A percentile compares a stretch with the other conserved stretches of the same genome.
phyloP scores from a whole-genome alignment of 495 filamentous ascomycete species.

The Tetracladium setigerum region DNA sequence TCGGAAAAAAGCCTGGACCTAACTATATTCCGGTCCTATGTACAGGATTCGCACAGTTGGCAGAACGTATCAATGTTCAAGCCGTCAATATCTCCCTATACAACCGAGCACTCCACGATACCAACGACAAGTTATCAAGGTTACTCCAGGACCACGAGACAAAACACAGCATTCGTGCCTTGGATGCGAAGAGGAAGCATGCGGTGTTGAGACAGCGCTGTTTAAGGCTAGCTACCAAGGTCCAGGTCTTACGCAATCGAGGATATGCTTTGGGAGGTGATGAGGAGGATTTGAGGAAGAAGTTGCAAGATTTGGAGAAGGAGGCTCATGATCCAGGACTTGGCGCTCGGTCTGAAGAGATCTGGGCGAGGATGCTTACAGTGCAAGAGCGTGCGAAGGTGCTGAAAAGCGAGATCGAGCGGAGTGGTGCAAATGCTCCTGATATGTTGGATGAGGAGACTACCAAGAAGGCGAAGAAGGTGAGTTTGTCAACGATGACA shows the following conservation, averaged over 20 bases:
- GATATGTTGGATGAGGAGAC: slow-evolving; percentile 67
- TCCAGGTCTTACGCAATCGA: slow-evolving; percentile 82
- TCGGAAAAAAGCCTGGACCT: slow-evolving; percentile 70
- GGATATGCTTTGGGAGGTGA: slow-evolving; percentile 88
- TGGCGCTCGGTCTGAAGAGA: slow-evolving; percentile 79
- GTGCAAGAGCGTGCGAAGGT: slow-evolving; percentile 72
- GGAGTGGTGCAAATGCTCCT: slow-evolving; percentile 42
- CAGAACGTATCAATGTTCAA: slow-evolving; percentile 71
- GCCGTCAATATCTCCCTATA: slow-evolving; percentile 62
- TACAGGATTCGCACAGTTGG: slow-evolving; percentile 49
- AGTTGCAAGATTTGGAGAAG: slow-evolving; percentile 67
- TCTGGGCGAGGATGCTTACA: slow-evolving; percentile 90
- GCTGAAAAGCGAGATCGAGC: slow-evolving; percentile 72
- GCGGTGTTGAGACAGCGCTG: slow-evolving; percentile 72
- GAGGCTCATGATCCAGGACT: slow-evolving; percentile 75
- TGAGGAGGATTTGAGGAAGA: slow-evolving; percentile 86
- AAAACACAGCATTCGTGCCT: slow-evolving; percentile 67
- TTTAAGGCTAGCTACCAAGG: slow-evolving; percentile 78
- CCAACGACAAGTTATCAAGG: slow-evolving; percentile 74
- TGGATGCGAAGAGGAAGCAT: slow-evolving; percentile 76
- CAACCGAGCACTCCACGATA: slow-evolving; percentile 78
- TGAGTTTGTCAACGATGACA: slow-evolving; percentile 31
- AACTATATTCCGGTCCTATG: slow-evolving; percentile 67
- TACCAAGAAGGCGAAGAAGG: slow-evolving; percentile 78
- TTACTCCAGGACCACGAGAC: slow-evolving; percentile 79